These are phyloP conservation scores for Cyclotella kingstonii DNA, from an alignment of 108 stramenopile species.

Conservation along the genomic window DNA sequence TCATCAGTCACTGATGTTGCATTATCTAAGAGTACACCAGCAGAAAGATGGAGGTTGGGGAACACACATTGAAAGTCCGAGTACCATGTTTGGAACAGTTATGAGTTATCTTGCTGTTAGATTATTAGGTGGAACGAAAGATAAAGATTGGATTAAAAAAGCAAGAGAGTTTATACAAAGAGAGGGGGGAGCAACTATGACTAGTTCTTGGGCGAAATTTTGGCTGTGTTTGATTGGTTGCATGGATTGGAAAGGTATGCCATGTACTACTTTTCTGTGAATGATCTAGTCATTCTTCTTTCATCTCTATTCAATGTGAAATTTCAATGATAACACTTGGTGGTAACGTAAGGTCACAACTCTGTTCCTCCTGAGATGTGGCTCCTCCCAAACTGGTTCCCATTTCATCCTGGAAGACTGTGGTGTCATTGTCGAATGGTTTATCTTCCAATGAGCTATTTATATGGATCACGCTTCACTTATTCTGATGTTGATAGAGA, in stretches of 20 bases:
- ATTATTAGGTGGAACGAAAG: conserved; percentile 74
- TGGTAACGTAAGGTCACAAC: conserved; percentile 92
- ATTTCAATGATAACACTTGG: too few species aligned
- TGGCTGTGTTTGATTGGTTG: conserved; percentile 94
- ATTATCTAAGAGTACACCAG: conserved; percentile 92
- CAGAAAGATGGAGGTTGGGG: conserved; percentile 99
- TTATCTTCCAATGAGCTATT: conserved; percentile 95
- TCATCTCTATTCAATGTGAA: too few species aligned
- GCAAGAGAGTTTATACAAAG: conserved; percentile 75
- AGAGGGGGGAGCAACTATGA: conserved; percentile 91
- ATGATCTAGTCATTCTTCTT: too few species aligned
- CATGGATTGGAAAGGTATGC: conserved; percentile 86
- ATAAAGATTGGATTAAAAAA: conserved; percentile 46
- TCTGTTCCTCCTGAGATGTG: conserved; percentile 97
- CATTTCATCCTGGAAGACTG: conserved; percentile 96
- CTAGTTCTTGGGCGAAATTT: conserved; percentile 97
- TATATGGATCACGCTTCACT: conserved; percentile 83
- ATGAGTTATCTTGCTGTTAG: conserved; percentile 91
- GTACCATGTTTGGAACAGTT: conserved; percentile 97
- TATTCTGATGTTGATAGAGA: conserved; percentile 76
- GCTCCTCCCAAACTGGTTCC: conserved; percentile 97
- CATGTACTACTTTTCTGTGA: too few species aligned
- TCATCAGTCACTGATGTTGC: conserved; percentile 68
- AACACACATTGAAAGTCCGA: conserved; percentile 95
- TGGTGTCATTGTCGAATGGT: conserved; percentile 99